These are phyloP conservation scores for Francoa sonchifolia DNA, from an alignment of 441 rosid genomes.

Conservation along the genomic window DNA sequence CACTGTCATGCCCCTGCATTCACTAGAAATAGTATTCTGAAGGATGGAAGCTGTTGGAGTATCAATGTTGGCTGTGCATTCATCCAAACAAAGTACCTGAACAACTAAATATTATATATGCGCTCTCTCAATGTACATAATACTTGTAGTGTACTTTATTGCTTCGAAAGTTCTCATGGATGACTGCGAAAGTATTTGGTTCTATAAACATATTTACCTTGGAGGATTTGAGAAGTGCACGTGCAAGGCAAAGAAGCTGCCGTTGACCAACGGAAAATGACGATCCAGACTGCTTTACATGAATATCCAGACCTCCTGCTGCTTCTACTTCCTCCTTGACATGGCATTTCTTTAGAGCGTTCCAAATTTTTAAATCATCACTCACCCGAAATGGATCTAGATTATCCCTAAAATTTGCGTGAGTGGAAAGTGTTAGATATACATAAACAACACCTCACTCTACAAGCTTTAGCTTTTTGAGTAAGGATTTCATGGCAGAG, in stretches of 20 bases:
- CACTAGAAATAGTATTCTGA: constrained; percentile 55
- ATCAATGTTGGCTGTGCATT: constrained; percentile 85
- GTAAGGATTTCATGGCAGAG: too few relatives aligned
- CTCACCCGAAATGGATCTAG: constrained; percentile 58
- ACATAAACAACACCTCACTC: too few relatives aligned
- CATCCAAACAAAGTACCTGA: constrained; percentile 87
- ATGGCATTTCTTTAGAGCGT: constrained; percentile 64
- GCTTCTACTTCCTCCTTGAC: constrained; percentile 67
- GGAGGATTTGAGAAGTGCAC: constrained; percentile 80
- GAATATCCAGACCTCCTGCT: constrained; percentile 69
- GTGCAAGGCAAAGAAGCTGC: constrained; percentile 90
- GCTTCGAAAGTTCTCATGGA: too few relatives aligned
- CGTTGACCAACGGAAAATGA: constrained; percentile 86
- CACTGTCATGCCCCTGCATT: constrained; percentile 66
- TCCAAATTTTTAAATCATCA: constrained; percentile 60
- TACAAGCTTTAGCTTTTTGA: too few relatives aligned
- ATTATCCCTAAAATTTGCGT: constrained; percentile 47
- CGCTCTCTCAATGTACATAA: not conserved
- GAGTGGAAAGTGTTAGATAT: not conserved
- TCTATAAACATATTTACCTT: too few relatives aligned
- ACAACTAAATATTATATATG: constrained; percentile 6
- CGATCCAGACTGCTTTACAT: constrained; percentile 53
- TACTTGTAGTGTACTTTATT: too few relatives aligned
- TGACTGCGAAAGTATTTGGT: too few relatives aligned
- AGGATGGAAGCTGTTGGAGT: constrained; percentile 61